Base-by-base conservation (phyloP, 495 filamentous ascomycete genomes). In the Podospora pseudoanserina region DNA sequence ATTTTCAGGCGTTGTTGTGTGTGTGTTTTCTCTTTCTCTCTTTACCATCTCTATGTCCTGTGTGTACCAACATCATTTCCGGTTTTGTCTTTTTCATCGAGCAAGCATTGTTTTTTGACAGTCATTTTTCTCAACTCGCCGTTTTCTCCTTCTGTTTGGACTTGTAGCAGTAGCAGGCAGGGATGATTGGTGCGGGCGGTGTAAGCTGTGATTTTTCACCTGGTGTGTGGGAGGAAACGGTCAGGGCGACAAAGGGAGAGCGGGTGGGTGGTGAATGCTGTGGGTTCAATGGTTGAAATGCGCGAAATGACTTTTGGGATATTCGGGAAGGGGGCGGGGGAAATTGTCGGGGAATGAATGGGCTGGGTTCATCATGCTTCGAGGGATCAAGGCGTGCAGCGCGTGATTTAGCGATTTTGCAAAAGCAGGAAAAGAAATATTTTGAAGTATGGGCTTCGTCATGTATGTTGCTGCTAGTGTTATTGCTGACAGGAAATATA, bases 71-170 rank as follows among this genome's bases (percentile, higher is more conserved):
- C 9, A 49, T 49, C 20, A 23, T 16, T 49, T 11, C 39, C 39
- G 30, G 9, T 49, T 49, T 49, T 49, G 3, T 49, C 9, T 49
- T 20, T 28, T 20, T 28, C 19, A 11, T 19, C n/a, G 19, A n/a
- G 39, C 26, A 26, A 26, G 32, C 32, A 27, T 49, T 26, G n/a
- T 49, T 39, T 65, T 44, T n/a, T 3, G 18, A n/a, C 27, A 30
- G 53, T 54, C 39, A 19, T 26, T 27, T 65, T 65, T 65, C 55
- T 44, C 34, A n/a, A 65, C 39, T 49, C 39, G 13, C 39, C 39
- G 9, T 49, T 49, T 49, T 49, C 15, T 49, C 39, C 13, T 16
- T 49, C 39, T 62, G 39, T 56, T 49, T 5, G 39, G 0, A 16
- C 15, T 13, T 49, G 39, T 49, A 49, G 39, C 39, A 49, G 39